Base-by-base conservation (phyloP, 169 alveolate genomes). In the Plasmodium vinckei region DNA sequence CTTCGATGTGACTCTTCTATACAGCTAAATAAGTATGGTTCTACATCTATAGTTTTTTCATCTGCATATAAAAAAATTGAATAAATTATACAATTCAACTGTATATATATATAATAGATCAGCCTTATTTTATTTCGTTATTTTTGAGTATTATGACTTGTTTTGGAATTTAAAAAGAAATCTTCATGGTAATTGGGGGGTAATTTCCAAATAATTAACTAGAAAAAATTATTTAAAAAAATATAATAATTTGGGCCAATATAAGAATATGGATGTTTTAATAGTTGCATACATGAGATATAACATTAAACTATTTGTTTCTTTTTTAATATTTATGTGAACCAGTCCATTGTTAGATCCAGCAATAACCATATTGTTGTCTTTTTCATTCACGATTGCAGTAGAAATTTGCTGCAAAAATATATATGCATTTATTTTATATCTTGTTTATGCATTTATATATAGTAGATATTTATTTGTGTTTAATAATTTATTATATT, bases 281-380 rank as follows among this genome's bases (percentile, higher is more conserved):
- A 60, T n/a, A 72, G 27, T 42, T 46, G 10, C 25, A 21, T 15
- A 65, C 19, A 59, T 70, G 47, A 1, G 23, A n/a, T 71, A 27
- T 47, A 42, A 1, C n/a, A 59, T 71, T 51, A 19, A 13, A 17
- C 19, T 39, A 49, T 57, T 71, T 42, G 19, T 61, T 42, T 42
- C 15, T 65, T 33, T 65, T 47, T 27, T 42, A 33, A 46, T 17
- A 54, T 5, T 6, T 9, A 46, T 17, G 7, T 79, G 46, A 67
- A 79, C 89, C 89, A 79, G 46, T 65, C 89, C 89, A 51, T 79
- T 79, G 25, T 72, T 79, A n/a, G 82, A 79, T 39, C 89, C 89
- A 17, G 89, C 89, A 60, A 79, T 65, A 21, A 79, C 79, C 60
- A 79, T 54, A 60, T 79, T 42, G 53, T 79, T 65, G 64, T 51